Percentiles rank a stretch among this genome's conserved stretches.
These are phyloP conservation scores for Moesziomyces sp. DNA, from an alignment of 1,284 basidiomycete genomes.

Conservation along the genomic window DNA sequence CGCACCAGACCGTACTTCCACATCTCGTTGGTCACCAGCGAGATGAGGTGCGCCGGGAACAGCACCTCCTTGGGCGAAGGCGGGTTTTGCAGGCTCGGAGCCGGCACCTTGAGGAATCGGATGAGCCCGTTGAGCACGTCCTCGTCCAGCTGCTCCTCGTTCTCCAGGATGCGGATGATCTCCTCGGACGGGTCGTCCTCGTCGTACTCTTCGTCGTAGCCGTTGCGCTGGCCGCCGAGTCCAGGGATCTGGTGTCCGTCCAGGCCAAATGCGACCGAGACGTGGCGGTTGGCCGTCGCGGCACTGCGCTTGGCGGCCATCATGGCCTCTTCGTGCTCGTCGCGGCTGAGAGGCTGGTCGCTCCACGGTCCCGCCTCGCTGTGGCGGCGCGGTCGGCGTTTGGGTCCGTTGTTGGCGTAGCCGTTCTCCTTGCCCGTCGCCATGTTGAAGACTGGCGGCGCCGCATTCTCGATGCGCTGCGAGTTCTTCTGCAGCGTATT, in stretches of 20 bases:
- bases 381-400: constrained; percentile 76
- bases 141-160: constrained; percentile 89
- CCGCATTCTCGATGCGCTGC: constrained; percentile 63
- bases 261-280: constrained; percentile 80
- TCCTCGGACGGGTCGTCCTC: constrained; percentile 91
- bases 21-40: constrained; percentile 98
- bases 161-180: constrained; percentile 92
- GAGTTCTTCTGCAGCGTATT: constrained; percentile 65
- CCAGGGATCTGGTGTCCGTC: constrained; percentile 58
- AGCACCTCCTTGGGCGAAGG: constrained; percentile 96
- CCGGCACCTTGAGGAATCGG: constrained; percentile 90
- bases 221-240: constrained; percentile 41
- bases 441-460: constrained; percentile 62
- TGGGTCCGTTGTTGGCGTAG: constrained; percentile 38
- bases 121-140: constrained; percentile 93
- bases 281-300: constrained; percentile 79
- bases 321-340: constrained; percentile 79
- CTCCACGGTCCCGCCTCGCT: constrained; percentile 84
- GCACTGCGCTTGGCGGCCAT: constrained; percentile 78
- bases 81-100: constrained; percentile 88
- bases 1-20: constrained; percentile 98
- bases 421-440: constrained; percentile 59
- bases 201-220: constrained; percentile 55
- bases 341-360: constrained; percentile 74
- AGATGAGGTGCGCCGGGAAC: constrained; percentile 99